Conservation (phyloP, 495 filamentous ascomycete genomes). For the Talaromyces adpressus region DNA sequence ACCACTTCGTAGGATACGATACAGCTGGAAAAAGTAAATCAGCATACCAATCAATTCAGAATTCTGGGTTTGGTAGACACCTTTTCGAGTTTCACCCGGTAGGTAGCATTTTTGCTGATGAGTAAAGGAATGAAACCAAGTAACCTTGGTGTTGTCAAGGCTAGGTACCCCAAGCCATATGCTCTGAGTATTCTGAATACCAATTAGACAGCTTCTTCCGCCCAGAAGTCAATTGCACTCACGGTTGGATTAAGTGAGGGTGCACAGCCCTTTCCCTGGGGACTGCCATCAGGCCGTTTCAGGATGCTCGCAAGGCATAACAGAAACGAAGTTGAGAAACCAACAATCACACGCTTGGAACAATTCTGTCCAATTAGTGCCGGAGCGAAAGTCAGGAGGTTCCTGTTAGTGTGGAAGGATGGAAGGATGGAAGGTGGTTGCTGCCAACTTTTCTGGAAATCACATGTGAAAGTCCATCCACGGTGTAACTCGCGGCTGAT, state of each 20-base stretch:
- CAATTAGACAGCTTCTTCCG: not conserved
- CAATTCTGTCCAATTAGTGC: not conserved
- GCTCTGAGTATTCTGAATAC: constrained; percentile 58
- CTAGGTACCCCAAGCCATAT: constrained; percentile 69
- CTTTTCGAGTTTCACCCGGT: constrained; percentile 30
- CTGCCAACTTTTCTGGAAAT: not conserved
- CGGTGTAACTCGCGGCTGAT: not conserved
- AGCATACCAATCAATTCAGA: not conserved
- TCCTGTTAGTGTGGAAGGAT: not conserved
- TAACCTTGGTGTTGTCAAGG: constrained; percentile 59
- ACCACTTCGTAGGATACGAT: constrained; percentile 27
- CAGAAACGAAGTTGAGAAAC: not conserved
- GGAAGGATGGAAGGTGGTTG: not conserved
- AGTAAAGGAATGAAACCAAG: constrained; percentile 47
- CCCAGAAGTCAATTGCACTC: not conserved
- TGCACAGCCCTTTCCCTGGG: not conserved
- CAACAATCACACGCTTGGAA: not conserved
- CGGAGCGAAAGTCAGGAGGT: not conserved
- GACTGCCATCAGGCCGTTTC: not conserved
- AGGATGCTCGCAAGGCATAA: not conserved
- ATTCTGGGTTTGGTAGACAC: constrained; percentile 19
- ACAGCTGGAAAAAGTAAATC: constrained; percentile 20
- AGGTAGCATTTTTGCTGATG: constrained; percentile 35
- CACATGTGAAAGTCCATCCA: not conserved
- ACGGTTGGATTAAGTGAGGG: constrained; percentile 1